Conservation (phyloP, 768 basidiomycete species). For the Suillus sp. region DNA sequence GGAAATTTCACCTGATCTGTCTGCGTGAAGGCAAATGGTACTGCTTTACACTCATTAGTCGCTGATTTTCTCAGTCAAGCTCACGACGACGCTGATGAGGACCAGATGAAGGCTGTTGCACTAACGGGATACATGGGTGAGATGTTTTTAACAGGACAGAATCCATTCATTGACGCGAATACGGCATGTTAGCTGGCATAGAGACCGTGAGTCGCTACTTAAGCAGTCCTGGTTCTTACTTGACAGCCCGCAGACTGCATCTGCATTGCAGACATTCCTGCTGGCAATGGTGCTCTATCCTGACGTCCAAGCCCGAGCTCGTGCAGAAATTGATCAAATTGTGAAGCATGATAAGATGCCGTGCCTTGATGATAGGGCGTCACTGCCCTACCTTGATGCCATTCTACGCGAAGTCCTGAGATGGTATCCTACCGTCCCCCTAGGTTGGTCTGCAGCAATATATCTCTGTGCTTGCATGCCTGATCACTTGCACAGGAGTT, state of each 20-base stretch:
- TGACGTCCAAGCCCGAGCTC: slow-evolving; percentile 28
- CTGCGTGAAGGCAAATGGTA: neutral
- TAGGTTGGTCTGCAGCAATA: slow-evolving; percentile 17
- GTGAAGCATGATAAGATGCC: slow-evolving; percentile 20
- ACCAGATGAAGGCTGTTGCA: neutral
- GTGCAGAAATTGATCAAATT: slow-evolving; percentile 31
- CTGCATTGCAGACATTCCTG: slow-evolving; percentile 27
- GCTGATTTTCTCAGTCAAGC: slow-evolving; percentile 2
- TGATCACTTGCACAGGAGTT: slow-evolving; percentile 16
- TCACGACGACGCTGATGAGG: neutral
- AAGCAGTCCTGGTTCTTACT: neutral
- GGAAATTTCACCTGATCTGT: neutral
- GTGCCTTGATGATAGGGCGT: slow-evolving; percentile 17
- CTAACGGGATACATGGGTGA: neutral
- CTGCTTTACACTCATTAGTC: neutral
- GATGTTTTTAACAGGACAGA: neutral
- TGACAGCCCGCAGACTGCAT: slow-evolving; percentile 19
- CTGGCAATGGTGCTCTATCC: slow-evolving; percentile 34
- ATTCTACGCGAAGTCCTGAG: slow-evolving; percentile 24
- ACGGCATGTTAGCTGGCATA: neutral
- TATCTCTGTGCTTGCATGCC: too few relatives aligned
- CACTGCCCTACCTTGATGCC: slow-evolving; percentile 30
- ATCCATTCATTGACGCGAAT: neutral
- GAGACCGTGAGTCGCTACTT: slow-evolving; percentile 9
- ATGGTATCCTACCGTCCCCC: slow-evolving; percentile 27